Evolutionary conservation across 2,329 filamentous ascomycete genomes (phyloP).

Genomic region (Fusarium vanettenii): DNA sequence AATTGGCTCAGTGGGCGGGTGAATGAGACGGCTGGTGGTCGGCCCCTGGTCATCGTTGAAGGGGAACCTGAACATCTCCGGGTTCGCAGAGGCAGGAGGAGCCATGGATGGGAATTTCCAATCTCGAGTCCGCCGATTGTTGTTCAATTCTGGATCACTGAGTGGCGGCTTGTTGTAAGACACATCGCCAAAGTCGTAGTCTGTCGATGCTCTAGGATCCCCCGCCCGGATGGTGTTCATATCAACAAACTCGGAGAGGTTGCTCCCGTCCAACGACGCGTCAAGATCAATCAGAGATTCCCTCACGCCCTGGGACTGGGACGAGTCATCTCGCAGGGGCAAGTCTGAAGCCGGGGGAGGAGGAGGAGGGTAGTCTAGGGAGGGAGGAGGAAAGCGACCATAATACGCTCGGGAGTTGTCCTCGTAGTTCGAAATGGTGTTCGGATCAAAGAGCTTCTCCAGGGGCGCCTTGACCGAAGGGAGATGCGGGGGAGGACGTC

Average conservation of each 20-base stretch:
- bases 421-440: slow-evolving; percentile 72
- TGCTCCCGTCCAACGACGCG: slow-evolving; percentile 66
- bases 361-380: slow-evolving; percentile 59
- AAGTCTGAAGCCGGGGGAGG: slow-evolving; percentile 60
- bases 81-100: slow-evolving; percentile 62
- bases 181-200: slow-evolving; percentile 60
- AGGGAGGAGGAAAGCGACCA: slow-evolving; percentile 56
- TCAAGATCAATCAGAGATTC: slow-evolving; percentile 76
- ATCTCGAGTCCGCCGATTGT: slow-evolving; percentile 63
- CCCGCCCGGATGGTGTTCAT: slow-evolving; percentile 70
- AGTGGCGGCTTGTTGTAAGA: slow-evolving; percentile 62
- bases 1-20: slow-evolving; percentile 64
- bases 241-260: slow-evolving; percentile 69
- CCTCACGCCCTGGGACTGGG: slow-evolving; percentile 61
- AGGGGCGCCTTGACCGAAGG: slow-evolving; percentile 69
- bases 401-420: slow-evolving; percentile 73
- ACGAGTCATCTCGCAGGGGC: slow-evolving; percentile 67
- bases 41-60: slow-evolving; percentile 51
- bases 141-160: slow-evolving; percentile 68
- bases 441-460: slow-evolving; percentile 74
- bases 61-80: slow-evolving; percentile 64
- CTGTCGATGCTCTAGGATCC: slow-evolving; percentile 59
- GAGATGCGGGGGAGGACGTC: slow-evolving; percentile 68
- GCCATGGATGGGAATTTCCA: slow-evolving; percentile 70
- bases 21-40: slow-evolving; percentile 57